Evolutionary conservation across 2,329 filamentous ascomycete genomes (phyloP), one percentile per base, ranked within the genome.

Genomic region (Fusarium sambucinum): DNA sequence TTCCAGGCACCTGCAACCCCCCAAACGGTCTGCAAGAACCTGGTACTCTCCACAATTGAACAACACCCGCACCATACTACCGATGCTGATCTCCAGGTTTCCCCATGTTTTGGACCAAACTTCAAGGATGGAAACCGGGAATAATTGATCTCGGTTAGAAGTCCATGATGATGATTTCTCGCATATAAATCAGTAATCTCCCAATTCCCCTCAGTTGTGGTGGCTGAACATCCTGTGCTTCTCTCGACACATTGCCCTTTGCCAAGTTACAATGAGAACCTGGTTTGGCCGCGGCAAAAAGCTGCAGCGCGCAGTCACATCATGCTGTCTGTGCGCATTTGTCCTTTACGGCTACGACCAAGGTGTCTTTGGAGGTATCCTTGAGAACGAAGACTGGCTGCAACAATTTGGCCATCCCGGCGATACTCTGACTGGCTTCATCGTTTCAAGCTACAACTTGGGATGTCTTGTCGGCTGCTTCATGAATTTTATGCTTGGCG

Each of bases 401-500:
- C 40, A 70, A 2, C 73, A 74, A 12, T 75, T 77, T 7, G n/a
- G 64, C 3, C 60, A 72, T 7, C 75, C 75, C 1, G 70, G 67
- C 0, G 75, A 77, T 19, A 70, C 71, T 2, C 53, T 72, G n/a
- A 75, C 73, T 6, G 75, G 75, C 0, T 72, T 77, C 42, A 77
- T 77, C 2, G 68, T 72, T 1, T 76, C 77, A 0, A 78, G 77
- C 44, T 80, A 80, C 38, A 79, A 78, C 12, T 68, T 84, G 14
- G 82, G 83, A 5, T 81, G 79, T 57, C 78, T 84, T 58, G 51
- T 81, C 2, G 82, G 82, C 3, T 79, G 79, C n/a, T 73, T 75
- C 21, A 66, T 81, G 59, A 82, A 84, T 46, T 78, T 86, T 35
- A 74, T 75, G 21, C 74, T 87, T 16, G 88, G 87, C 8, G 88